Percentiles rank a stretch among this genome's conserved stretches.
phyloP scores from a whole-genome alignment of 108 stramenopile species.

The Nannochloropsis salina region DNA sequence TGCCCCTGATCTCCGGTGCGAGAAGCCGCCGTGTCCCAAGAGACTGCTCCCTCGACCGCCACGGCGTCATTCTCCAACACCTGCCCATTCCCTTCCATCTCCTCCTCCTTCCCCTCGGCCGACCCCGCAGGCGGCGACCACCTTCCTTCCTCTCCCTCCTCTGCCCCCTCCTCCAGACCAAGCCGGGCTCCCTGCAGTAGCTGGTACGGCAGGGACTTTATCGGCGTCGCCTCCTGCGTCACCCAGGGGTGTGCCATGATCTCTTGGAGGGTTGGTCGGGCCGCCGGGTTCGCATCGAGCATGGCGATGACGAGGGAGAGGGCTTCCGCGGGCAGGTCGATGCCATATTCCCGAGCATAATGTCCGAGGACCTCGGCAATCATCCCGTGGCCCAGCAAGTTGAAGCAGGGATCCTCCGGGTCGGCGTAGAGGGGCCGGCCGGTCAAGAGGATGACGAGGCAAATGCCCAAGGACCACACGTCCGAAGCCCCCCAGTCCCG shows the following conservation, averaged over 20 bases:
- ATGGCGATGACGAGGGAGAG: background rate
- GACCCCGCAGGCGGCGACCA: too few species aligned
- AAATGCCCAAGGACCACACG: constrained; percentile 5
- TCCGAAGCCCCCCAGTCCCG: background rate
- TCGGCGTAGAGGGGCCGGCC: constrained; percentile 10
- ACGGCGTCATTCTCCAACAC: too few species aligned
- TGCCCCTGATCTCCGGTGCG: too few species aligned
- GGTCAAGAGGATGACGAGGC: background rate
- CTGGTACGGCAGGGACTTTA: background rate
- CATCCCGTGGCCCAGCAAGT: background rate
- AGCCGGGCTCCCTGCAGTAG: background rate
- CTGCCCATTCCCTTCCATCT: too few species aligned
- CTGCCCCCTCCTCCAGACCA: background rate
- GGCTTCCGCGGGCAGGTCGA: background rate
- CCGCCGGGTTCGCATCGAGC: background rate
- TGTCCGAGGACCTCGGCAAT: background rate
- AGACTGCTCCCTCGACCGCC: too few species aligned
- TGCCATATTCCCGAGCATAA: background rate
- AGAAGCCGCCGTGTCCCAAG: too few species aligned
- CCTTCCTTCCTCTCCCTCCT: background rate
- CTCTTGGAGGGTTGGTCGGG: background rate
- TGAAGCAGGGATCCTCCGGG: background rate
- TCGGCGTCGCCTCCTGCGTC: background rate
- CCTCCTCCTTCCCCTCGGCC: too few species aligned
- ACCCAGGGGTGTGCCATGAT: background rate